These are phyloP conservation scores for Actinidia polygama DNA, from an alignment of 179 eudicot species.

Conservation along the genomic window DNA sequence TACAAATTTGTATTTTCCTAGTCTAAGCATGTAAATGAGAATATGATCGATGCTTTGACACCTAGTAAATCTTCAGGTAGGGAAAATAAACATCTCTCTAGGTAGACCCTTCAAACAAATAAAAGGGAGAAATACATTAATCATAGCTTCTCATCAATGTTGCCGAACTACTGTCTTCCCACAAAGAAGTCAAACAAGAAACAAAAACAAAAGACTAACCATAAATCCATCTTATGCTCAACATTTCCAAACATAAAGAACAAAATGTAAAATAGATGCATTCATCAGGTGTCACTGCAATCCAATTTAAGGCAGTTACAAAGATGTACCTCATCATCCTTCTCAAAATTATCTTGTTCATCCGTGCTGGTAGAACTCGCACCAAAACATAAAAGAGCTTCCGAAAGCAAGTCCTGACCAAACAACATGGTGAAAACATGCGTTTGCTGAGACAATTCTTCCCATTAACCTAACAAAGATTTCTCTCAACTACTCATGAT, in stretches of 20 bases:
- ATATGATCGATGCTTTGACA: neutral
- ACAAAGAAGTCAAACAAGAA: neutral
- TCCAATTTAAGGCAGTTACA: neutral
- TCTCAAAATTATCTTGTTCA: slow-evolving; percentile 52
- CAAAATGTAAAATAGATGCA: neutral
- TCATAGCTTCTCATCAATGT: neutral
- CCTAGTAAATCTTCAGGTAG: neutral
- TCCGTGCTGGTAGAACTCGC: slow-evolving; percentile 84
- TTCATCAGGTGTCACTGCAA: slow-evolving; percentile 1
- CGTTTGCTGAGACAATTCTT: slow-evolving; percentile 2
- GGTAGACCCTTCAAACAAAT: neutral
- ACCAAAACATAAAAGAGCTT: slow-evolving; percentile 89
- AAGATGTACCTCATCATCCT: slow-evolving; percentile 54
- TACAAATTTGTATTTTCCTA: neutral
- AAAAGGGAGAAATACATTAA: neutral
- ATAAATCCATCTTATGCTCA: neutral
- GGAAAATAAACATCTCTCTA: neutral
- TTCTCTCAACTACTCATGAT: neutral
- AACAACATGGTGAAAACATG: slow-evolving; percentile 11
- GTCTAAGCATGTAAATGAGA: neutral
- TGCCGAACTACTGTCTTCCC: neutral
- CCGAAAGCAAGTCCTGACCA: slow-evolving; percentile 72
- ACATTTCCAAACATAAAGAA: neutral
- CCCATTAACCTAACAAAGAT: neutral
- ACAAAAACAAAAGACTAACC: neutral